phyloP scores from a whole-genome alignment of 768 basidiomycete genomes.

The Mycena galopus region DNA sequence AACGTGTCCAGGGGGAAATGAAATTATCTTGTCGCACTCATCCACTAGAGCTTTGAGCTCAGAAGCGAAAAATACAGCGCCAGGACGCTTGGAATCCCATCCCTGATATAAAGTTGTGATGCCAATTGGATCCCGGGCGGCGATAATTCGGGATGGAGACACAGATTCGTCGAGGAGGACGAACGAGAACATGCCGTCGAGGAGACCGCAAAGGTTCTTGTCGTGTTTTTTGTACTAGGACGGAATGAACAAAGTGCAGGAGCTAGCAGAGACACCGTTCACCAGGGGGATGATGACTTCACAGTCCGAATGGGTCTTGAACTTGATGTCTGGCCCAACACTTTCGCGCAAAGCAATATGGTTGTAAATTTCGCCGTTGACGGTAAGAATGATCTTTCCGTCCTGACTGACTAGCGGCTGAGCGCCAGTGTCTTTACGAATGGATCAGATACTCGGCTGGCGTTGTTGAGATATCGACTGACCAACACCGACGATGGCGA shows the following conservation, averaged over 20 bases:
- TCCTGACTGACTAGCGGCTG: slow-evolving; percentile 94
- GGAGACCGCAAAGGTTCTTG: slow-evolving; percentile 78
- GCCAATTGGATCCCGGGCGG: slow-evolving; percentile 96
- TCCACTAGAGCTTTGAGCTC: slow-evolving; percentile 93
- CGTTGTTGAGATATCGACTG: slow-evolving; percentile 41
- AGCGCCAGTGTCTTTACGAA: slow-evolving; percentile 86
- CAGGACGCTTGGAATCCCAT: slow-evolving; percentile 87
- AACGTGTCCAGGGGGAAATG: slow-evolving; percentile 98
- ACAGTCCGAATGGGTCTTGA: slow-evolving; percentile 99
- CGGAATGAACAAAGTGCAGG: slow-evolving; percentile 18
- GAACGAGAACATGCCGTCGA: slow-evolving; percentile 99
- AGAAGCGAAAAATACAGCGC: slow-evolving; percentile 91
- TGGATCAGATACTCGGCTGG: slow-evolving; percentile 3
- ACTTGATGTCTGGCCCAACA: slow-evolving; percentile 75
- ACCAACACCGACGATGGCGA: slow-evolving; percentile 99
- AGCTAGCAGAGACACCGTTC: slow-evolving; percentile 38
- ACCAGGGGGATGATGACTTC: slow-evolving; percentile 97
- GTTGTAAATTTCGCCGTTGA: slow-evolving; percentile 99
- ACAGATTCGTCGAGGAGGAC: slow-evolving; percentile 95
- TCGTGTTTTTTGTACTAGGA: slow-evolving; percentile 86
- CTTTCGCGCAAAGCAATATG: slow-evolving; percentile 83
- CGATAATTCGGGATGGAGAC: slow-evolving; percentile 90
- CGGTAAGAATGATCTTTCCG: slow-evolving; percentile 85
- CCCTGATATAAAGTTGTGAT: slow-evolving; percentile 99
- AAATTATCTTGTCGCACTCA: slow-evolving; percentile 94